These are phyloP conservation scores for Escovopsis sp. DNA, from an alignment of 2,329 filamentous ascomycete genomes.

Conservation along the genomic window DNA sequence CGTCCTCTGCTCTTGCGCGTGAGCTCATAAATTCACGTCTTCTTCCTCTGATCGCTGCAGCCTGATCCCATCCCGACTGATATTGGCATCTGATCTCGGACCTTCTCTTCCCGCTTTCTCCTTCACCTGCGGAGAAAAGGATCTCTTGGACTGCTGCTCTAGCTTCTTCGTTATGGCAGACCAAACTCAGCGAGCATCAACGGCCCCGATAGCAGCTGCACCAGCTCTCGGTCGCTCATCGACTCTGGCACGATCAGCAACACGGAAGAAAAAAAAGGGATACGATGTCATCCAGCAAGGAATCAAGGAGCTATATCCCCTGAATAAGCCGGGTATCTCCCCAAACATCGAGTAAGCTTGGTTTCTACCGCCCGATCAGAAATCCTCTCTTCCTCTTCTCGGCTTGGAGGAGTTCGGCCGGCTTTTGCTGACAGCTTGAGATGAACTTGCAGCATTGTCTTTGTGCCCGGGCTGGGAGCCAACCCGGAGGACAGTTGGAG, in stretches of 20 bases:
- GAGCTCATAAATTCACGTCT: too few species aligned
- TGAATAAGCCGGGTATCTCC: slow-evolving; percentile 10
- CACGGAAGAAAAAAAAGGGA: slow-evolving; percentile 14
- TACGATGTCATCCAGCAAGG: slow-evolving; percentile 23
- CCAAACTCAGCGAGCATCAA: not conserved
- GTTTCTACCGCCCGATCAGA: too few species aligned
- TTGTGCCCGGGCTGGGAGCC: slow-evolving; percentile 25
- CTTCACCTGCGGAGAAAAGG: too few species aligned
- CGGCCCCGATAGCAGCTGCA: not conserved
- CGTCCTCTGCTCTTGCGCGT: too few species aligned
- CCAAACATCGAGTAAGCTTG: slow-evolving; percentile 20
- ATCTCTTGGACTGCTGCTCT: too few species aligned
- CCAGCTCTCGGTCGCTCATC: not conserved
- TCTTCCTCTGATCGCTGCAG: too few species aligned
- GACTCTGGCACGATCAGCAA: slow-evolving; percentile 5
- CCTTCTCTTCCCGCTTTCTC: too few species aligned
- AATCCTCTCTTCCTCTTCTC: too few species aligned
- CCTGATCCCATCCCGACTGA: too few species aligned
- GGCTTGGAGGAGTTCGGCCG: too few species aligned
- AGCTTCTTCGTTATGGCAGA: not conserved
- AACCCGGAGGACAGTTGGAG: slow-evolving; percentile 24
- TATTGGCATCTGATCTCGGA: too few species aligned
- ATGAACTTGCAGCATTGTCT: slow-evolving; percentile 21
- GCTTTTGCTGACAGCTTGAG: too few species aligned
- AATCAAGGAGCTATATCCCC: slow-evolving; percentile 22